Conservation (phyloP, 192 early-diverging fungal species). For the Borealophlyctis nickersoniae region DNA sequence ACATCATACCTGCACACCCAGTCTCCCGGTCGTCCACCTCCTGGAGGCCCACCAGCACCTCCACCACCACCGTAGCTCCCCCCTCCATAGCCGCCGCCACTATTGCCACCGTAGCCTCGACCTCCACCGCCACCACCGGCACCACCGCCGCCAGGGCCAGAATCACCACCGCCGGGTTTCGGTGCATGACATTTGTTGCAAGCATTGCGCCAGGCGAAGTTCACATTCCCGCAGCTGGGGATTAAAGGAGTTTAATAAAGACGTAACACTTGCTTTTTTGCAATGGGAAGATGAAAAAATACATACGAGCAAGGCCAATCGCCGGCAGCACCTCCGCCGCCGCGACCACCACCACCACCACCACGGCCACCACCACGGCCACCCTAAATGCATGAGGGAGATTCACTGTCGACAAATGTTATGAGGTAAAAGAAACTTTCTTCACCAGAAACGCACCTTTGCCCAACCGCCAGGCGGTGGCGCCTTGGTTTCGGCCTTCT, state of each 20-base stretch:
- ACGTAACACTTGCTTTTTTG: not conserved
- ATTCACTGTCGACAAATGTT: no score
- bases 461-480: constrained; percentile 36
- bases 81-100: constrained; percentile 32
- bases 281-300: not conserved
- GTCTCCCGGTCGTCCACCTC: constrained; percentile 22
- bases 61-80: constrained; percentile 25
- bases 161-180: constrained; percentile 40
- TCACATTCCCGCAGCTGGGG: constrained; percentile 51
- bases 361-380: constrained; percentile 46
- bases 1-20: constrained; percentile 30
- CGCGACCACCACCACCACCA: constrained; percentile 42
- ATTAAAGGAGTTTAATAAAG: not conserved
- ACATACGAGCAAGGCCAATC: constrained; percentile 41
- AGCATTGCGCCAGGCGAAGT: constrained; percentile 60
- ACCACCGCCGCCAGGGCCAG: constrained; percentile 23
- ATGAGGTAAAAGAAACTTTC: no score
- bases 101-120: constrained; percentile 39
- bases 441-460: constrained; percentile 25
- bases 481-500: constrained; percentile 57
- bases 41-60: constrained; percentile 26
- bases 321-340: constrained; percentile 42
- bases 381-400: no score
- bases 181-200: constrained; percentile 64
- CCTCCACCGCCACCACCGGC: constrained; percentile 27